These are phyloP conservation scores for Citeromyces siamensis DNA, from an alignment of 1,139 yeast genomes.

Conservation along the genomic window DNA sequence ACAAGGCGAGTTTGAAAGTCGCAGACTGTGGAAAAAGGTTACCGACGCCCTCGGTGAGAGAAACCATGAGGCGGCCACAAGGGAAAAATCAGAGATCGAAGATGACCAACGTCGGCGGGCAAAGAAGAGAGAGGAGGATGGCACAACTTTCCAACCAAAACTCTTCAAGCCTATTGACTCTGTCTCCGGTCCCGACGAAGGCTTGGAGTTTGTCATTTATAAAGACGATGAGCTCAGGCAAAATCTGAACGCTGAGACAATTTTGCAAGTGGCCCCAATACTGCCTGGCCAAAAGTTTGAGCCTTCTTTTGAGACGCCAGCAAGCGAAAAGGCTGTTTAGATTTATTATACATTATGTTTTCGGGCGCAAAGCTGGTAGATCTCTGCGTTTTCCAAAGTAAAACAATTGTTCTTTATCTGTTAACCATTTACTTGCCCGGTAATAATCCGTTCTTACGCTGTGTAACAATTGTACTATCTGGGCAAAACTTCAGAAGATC, in stretches of 20 bases:
- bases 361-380: no score
- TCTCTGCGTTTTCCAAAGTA: no score
- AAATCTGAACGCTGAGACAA: constrained; percentile 29
- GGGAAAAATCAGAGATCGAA: constrained; percentile 78
- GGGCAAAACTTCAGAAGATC: no score
- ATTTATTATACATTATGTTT: background rate
- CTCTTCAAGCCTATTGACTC: constrained; percentile 38
- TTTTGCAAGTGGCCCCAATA: constrained; percentile 58
- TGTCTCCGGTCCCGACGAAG: constrained; percentile 23
- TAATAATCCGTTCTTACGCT: no score
- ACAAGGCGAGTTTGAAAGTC: constrained; percentile 73
- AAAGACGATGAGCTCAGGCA: constrained; percentile 36
- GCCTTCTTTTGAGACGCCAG: constrained; percentile 57
- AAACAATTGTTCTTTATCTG: no score
- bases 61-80: constrained; percentile 75
- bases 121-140: constrained; percentile 63
- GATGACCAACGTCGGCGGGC: constrained; percentile 68
- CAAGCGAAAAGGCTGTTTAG: constrained; percentile 48
- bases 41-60: constrained; percentile 63
- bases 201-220: constrained; percentile 53
- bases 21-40: constrained; percentile 75
- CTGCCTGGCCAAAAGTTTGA: constrained; percentile 66
- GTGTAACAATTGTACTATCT: no score
- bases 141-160: constrained; percentile 71
- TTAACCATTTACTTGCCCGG: no score